phyloP scores from a whole-genome alignment of 129 eudicot genomes.

The Calendula officinalis region DNA sequence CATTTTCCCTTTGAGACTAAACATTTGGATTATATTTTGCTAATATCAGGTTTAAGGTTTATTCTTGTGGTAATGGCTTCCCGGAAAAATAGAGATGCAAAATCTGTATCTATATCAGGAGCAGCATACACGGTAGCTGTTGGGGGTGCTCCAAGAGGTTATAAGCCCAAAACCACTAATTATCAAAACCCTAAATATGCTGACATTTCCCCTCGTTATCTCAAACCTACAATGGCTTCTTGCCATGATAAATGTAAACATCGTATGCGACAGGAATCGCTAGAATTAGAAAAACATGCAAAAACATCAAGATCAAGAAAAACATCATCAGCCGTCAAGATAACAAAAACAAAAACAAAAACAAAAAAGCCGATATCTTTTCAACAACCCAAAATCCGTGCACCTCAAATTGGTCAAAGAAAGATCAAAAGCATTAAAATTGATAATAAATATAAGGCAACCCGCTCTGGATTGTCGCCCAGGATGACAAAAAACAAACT shows the following conservation, averaged over 20 bases:
- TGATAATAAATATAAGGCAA: neutral
- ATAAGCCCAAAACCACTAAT: constrained; percentile 18
- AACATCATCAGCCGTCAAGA: constrained; percentile 23
- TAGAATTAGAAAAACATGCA: constrained; percentile 26
- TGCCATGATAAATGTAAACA: constrained; percentile 76
- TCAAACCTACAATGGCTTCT: constrained; percentile 57
- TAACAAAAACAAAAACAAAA: constrained; percentile 21
- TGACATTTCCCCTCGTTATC: constrained; percentile 20
- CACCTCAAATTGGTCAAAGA: constrained; percentile 21
- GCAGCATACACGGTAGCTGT: constrained; percentile 27
- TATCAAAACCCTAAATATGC: constrained; percentile 12
- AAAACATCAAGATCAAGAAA: constrained; percentile 36
- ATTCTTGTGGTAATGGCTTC: constrained; percentile 40
- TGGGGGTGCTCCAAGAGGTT: constrained; percentile 18
- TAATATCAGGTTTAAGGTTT: constrained; percentile 20
- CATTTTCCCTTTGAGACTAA: neutral
- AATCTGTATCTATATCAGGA: constrained; percentile 28
- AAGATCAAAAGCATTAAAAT: constrained; percentile 11
- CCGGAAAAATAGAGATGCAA: constrained; percentile 18
- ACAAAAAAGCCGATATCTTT: constrained; percentile 28
- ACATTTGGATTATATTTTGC: neutral
- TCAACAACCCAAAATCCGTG: constrained; percentile 15
- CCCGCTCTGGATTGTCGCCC: constrained; percentile 28
- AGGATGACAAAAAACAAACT: constrained; percentile 28
- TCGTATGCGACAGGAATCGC: constrained; percentile 39